Conservation (phyloP, 2,329 filamentous ascomycete genomes). For the Teratosphaeria destructans region DNA sequence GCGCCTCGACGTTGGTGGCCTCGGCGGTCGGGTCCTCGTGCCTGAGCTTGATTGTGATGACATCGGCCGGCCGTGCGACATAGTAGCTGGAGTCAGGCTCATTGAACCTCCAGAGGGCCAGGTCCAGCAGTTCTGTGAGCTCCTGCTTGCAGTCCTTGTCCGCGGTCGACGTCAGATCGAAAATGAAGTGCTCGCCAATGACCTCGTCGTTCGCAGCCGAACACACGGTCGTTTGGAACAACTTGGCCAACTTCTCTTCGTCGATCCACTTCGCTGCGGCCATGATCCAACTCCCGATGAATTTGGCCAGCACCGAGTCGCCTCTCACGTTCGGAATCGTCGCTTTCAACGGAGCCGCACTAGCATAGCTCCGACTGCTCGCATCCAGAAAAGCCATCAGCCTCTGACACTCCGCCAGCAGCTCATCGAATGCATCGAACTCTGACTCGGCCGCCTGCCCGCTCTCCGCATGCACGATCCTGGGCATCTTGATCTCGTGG, state of each 20-base stretch:
- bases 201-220: conserved; percentile 7
- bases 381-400: conserved; percentile 51
- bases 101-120: not conserved
- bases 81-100: not conserved
- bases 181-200: not conserved
- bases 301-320: conserved; percentile 9
- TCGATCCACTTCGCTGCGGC: conserved; percentile 6
- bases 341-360: conserved; percentile 37
- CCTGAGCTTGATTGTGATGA: not conserved
- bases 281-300: conserved; percentile 16
- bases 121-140: not conserved
- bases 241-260: conserved; percentile 4
- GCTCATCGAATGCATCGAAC: conserved; percentile 30
- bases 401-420: conserved; percentile 49
- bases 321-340: conserved; percentile 8
- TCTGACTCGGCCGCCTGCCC: conserved; percentile 17
- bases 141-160: not conserved
- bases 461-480: conserved; percentile 36
- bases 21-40: not conserved
- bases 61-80: not conserved
- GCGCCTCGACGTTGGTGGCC: conserved; percentile 35
- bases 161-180: not conserved
- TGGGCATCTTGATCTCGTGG: conserved; percentile 38
- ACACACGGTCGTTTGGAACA: conserved; percentile 20
- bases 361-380: conserved; percentile 50